Percentiles rank a stretch among this genome's conserved stretches.
phyloP scores from a whole-genome alignment of 139 green algal genomes.

The Chlamydomonas sp. region DNA sequence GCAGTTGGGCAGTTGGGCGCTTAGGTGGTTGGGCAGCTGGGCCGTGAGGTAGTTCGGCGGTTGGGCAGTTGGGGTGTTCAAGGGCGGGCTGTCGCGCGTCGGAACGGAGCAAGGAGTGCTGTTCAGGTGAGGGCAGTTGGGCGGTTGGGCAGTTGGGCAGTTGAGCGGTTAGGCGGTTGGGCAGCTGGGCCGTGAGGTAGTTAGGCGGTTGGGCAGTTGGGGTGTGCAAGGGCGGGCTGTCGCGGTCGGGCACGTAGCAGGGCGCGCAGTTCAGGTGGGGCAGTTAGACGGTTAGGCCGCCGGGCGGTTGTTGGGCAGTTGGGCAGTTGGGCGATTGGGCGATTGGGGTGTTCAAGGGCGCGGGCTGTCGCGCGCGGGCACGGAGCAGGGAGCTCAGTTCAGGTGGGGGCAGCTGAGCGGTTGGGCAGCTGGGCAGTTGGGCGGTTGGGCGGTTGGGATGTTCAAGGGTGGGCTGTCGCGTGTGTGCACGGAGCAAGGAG shows the following conservation, averaged over 20 bases:
- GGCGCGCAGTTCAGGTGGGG: not conserved
- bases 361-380: conserved; percentile 54
- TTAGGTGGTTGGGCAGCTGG: not conserved
- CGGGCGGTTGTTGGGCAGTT: not conserved
- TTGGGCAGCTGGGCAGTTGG: too few relatives aligned
- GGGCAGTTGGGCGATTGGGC: not conserved
- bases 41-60: not conserved
- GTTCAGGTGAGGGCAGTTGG: not conserved
- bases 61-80: conserved; percentile 48
- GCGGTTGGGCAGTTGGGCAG: too few relatives aligned
- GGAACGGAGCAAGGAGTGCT: not conserved
- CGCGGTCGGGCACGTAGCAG: not conserved
- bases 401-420: conserved; percentile 30
- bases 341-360: too few relatives aligned
- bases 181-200: not conserved
- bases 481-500: not conserved
- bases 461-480: too few relatives aligned
- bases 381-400: conserved; percentile 66
- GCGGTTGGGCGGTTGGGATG: too few relatives aligned
- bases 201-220: not conserved
- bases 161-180: not conserved
- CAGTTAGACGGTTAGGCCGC: not conserved
- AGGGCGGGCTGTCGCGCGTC: conserved; percentile 53
- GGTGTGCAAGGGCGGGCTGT: not conserved
- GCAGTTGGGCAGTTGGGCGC: not conserved